Base-by-base conservation (phyloP, 2,329 filamentous ascomycete species). In the Fusarium citri region DNA sequence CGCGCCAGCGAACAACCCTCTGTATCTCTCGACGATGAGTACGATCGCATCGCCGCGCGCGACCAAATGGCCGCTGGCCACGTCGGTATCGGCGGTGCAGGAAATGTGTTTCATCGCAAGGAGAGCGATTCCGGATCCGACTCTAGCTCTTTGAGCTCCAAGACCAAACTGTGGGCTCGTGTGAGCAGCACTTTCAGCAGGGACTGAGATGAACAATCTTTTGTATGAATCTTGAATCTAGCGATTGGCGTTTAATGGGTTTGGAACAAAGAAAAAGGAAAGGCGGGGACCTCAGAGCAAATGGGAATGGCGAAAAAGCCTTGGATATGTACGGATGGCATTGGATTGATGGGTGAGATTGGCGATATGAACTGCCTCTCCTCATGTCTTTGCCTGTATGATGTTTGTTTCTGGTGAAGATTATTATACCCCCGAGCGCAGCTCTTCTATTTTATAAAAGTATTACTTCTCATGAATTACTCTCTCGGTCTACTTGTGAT, bases 1-100 rank as follows among this genome's bases (percentile, higher is more conserved):
- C 81, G 80, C 34, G 76, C 81, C 26, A 77, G 81, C n/a, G 81
- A 78, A 64, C 76, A 72, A 16, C 78, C 86, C 63, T 78, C 88
- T 74, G 83, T 84, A 75, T 81, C 86, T 54, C 83, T 86, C 59
- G 85, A 86, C 59, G 78, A 88, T 59, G 80, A 82, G 55, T 74
- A 78, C 63, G 72, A 80, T 61, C 83, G 85, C 65, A 83, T 85
- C 68, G 69, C 84, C 73, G 71, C 81, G 76, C 74, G 78, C 75
- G 76, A 80, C 64, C 72, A 71, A 42, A 80, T 82, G 58, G 76
- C 82, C 59, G 83, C 85, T 76, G 91, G 90, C 80, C 86, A 89
- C 79, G 86, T 86, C 16, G 90, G 90, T 72, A 88, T 90, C 58
- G 90, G 90, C 71, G 90, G 90, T 64, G 89, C 89, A 3, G 90